Base-by-base conservation (phyloP, 768 basidiomycete genomes). In the Tylopilus rubrobrunneus region DNA sequence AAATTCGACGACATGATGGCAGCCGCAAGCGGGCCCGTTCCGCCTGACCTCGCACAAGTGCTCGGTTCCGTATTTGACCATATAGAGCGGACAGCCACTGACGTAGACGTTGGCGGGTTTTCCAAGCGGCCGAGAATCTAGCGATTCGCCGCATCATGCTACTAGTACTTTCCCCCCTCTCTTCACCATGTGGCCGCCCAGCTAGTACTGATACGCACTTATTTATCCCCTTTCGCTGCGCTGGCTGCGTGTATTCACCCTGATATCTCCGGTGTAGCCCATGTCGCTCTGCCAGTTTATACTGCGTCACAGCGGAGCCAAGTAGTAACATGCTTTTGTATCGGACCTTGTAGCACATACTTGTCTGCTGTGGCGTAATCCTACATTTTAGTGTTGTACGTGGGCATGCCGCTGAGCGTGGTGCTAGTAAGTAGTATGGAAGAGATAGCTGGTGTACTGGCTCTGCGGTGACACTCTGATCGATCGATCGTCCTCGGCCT, bases 41-140 rank as follows among this genome's bases (percentile, higher is more conserved):
- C 67, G 15, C 68, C 67, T 7, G 64, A 69, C 0, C 60, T 71
- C 19, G 68, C 68, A 10, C 67, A 64, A n/a, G 64, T 62, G 4
- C 58, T 70, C 10, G 70, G 68, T 10, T 61, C 70, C 12, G 69
- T 70, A 14, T 71, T 70, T 27, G 65, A 71, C 45, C 68, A 70
- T 31, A 70, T 70, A 51, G 68, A 70, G 42, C 65, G 64, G 48
- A 68, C 69, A 21, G 59, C 54, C 27, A 57, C 57, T 9, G 68
- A 70, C 6, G 40, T 66, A 33, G 67, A 69, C 45, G 39, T 63
- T 12, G 56, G 55, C 49, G 51, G 69, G 37, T 42, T 54, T 7
- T 55, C 60, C 25, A 69, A 69, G 49, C 68, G 67, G 44, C 66
- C 45, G 44, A 56, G 67, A 46, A 60, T 63, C 15, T 66, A 69